phyloP scores from a whole-genome alignment of 169 alveolate species.

The Cryptosporidium sp. region DNA sequence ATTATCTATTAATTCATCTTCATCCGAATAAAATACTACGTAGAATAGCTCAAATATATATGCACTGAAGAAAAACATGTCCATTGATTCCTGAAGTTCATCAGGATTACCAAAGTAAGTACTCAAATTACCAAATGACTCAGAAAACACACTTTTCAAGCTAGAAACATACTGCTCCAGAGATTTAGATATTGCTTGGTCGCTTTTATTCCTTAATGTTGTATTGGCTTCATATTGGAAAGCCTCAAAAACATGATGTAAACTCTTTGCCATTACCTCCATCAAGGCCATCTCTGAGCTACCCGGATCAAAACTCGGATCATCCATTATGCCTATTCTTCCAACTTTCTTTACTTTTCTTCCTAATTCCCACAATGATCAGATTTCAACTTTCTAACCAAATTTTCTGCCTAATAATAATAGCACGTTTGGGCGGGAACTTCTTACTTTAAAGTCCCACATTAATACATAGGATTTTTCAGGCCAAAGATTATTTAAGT shows the following conservation, averaged over 20 bases:
- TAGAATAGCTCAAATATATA: conserved; percentile 54
- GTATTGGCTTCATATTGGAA: conserved; percentile 64
- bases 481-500: neutral
- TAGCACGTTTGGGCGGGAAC: conserved; percentile 11
- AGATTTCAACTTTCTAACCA: neutral
- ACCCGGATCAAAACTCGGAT: neutral
- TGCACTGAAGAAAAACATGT: conserved; percentile 66
- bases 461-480: too few relatives aligned
- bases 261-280: conserved; percentile 34
- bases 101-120: conserved; percentile 3
- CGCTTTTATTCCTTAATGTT: conserved; percentile 27
- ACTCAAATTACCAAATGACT: conserved; percentile 39
- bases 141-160: conserved; percentile 35
- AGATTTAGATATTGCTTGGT: conserved; percentile 28
- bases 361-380: neutral
- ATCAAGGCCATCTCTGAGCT: conserved; percentile 26
- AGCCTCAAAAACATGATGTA: conserved; percentile 56
- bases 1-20: conserved; percentile 16
- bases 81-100: conserved; percentile 25
- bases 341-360: neutral
- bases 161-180: conserved; percentile 41
- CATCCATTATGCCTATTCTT: neutral
- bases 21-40: conserved; percentile 29
- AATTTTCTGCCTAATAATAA: neutral
- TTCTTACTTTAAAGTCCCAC: neutral